phyloP scores from a whole-genome alignment of 129 eudicot species.

The Arctium lappa region DNA sequence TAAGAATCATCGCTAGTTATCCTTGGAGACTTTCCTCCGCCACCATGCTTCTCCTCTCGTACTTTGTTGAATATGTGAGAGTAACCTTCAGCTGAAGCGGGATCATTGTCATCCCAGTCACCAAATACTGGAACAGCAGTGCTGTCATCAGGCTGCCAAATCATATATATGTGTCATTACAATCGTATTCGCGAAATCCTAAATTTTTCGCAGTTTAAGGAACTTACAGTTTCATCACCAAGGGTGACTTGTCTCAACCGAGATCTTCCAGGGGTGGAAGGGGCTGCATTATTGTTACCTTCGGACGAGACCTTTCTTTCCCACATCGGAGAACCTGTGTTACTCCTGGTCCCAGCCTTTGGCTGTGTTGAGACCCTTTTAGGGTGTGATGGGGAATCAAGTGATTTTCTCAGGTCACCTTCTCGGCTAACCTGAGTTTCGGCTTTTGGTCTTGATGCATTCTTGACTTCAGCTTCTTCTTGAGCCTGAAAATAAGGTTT shows the following conservation, averaged over 20 bases:
- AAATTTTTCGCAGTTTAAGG: neutral
- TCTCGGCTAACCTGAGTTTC: conserved; percentile 39
- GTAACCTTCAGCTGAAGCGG: conserved; percentile 76
- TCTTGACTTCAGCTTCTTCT: conserved; percentile 31
- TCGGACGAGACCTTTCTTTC: conserved; percentile 70
- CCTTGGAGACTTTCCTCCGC: conserved; percentile 60
- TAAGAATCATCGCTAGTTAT: conserved; percentile 39
- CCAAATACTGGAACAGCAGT: conserved; percentile 83
- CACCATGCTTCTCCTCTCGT: conserved; percentile 69
- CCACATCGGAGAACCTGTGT: conserved; percentile 65
- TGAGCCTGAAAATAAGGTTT: conserved; percentile 21
- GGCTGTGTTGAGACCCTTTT: conserved; percentile 39
- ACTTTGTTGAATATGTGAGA: conserved; percentile 60
- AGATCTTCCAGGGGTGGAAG: conserved; percentile 85
- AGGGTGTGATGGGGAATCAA: conserved; percentile 39
- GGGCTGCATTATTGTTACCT: conserved; percentile 47
- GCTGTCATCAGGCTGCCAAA: conserved; percentile 56
- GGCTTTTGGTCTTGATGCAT: conserved; percentile 27
- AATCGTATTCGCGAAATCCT: neutral
- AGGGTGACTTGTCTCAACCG: conserved; percentile 77
- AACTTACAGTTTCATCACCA: conserved; percentile 76
- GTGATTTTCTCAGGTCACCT: conserved; percentile 36
- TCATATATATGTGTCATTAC: neutral
- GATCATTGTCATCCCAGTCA: conserved; percentile 80
- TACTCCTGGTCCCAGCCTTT: conserved; percentile 45